Conservation (phyloP, 306 rosid genomes). For the Inga oerstediana region DNA sequence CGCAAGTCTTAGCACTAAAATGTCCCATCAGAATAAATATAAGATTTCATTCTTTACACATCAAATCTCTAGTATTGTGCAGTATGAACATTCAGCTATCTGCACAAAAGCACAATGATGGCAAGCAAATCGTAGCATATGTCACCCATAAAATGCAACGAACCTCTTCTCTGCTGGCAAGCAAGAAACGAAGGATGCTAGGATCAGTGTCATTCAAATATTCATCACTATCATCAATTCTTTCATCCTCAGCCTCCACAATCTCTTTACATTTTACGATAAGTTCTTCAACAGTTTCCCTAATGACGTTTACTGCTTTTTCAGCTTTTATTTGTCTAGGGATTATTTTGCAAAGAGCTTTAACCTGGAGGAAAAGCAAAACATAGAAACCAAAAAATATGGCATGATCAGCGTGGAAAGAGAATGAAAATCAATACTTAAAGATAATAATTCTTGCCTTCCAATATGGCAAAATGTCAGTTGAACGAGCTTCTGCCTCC, state of each 20-base stretch:
- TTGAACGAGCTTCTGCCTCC: conserved; percentile 96
- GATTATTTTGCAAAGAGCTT: conserved; percentile 71
- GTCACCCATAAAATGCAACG: conserved; percentile 22
- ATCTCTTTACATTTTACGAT: conserved; percentile 84
- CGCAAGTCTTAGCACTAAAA: neutral
- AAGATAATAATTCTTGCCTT: conserved; percentile 54
- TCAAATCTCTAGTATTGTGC: neutral
- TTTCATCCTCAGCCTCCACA: conserved; percentile 91
- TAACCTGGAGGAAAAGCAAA: conserved; percentile 51
- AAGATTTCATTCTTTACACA: neutral
- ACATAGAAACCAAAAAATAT: neutral
- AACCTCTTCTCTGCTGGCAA: conserved; percentile 95
- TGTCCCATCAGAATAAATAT: neutral
- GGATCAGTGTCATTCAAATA: conserved; percentile 86
- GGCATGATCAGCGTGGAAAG: conserved; percentile 5
- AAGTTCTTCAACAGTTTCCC: conserved; percentile 87
- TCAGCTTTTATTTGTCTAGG: conserved; percentile 95
- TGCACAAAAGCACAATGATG: neutral
- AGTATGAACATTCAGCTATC: neutral
- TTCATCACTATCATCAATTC: conserved; percentile 74
- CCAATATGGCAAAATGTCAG: conserved; percentile 94
- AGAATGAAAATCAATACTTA: conserved; percentile 4
- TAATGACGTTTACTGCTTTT: conserved; percentile 70
- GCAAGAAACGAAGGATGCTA: conserved; percentile 89
- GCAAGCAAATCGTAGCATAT: conserved; percentile 16